phyloP scores from a whole-genome alignment of 352 stramenopile species.

The Pythium rishiriense region DNA sequence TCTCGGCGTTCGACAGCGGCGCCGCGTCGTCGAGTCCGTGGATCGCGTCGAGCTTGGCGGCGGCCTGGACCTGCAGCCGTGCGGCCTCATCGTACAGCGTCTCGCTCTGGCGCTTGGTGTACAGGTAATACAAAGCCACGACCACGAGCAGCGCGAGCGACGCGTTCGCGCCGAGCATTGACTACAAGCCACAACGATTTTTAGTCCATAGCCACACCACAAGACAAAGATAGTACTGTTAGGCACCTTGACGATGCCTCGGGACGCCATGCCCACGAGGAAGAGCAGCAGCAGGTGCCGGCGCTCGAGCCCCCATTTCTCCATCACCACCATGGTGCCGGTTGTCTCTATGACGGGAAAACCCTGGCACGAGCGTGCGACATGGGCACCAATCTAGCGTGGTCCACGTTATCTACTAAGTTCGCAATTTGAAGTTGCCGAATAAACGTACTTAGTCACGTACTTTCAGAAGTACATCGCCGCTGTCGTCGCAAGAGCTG shows the following conservation, averaged over 20 bases:
- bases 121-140: conserved; percentile 67
- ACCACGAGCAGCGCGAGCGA: conserved; percentile 64
- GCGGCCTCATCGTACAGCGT: conserved; percentile 75
- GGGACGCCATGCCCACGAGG: conserved; percentile 58
- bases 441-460: no score
- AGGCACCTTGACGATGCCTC: conserved; percentile 66
- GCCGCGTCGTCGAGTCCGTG: conserved; percentile 51
- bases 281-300: conserved; percentile 78
- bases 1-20: conserved; percentile 17
- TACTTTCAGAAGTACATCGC: no score
- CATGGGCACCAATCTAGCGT: background rate
- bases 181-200: conserved; percentile 26
- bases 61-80: conserved; percentile 50
- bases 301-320: conserved; percentile 44
- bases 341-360: background rate
- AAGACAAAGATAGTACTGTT: no score
- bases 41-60: conserved; percentile 67
- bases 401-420: background rate
- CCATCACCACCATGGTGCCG: conserved; percentile 27
- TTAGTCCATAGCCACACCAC: background rate
- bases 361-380: background rate
- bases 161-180: conserved; percentile 57
- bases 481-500: no score
- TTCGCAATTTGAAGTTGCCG: background rate
- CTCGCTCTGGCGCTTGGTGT: conserved; percentile 50